Evolutionary conservation across 192 early-diverging fungal genomes (phyloP), one percentile per base, ranked within the genome.

Genomic region (Mortierella claussenii): DNA sequence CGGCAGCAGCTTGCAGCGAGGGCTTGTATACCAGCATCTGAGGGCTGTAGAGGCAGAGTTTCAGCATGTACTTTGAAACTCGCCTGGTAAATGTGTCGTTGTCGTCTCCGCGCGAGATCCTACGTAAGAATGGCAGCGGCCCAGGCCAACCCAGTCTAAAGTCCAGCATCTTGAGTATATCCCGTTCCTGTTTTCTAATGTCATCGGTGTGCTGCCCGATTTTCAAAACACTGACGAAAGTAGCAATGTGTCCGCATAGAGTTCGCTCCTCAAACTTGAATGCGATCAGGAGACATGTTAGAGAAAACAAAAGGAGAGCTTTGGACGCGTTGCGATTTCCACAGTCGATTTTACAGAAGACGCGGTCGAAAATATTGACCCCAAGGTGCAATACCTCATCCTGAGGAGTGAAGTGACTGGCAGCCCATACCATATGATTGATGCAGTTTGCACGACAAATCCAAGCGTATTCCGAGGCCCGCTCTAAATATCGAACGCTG

Each of bases 341-440:
- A 23, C 5, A 6, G 7, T 8, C 13, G 23, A 51, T 15, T 17
- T 28, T 32, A 30, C 49, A 60, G 40, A 99, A 82, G 74, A 95
- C 95, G 8, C 97, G 89, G 65, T 99, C 97, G 31, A 99, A 84
- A 42, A 98, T 85, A 81, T 99, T 97, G 55, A 98, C 89, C 8
- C 94, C 87, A 48, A 98, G 70, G 67, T 90, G 98, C 10, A 98
- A n/a, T n/a, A n/a, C n/a, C n/a, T n/a, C n/a, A n/a, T n/a, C n/a
- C n/a, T n/a, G n/a, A n/a, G n/a, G n/a, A n/a, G n/a, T n/a, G n/a
- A n/a, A n/a, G n/a, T n/a, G n/a, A n/a, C n/a, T n/a, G n/a, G n/a
- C n/a, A n/a, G n/a, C 13, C 37, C 13, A 7, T 40, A 13, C 13
- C 37, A 40, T 40, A 40, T 10, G 7, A 7, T 40, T 13, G 37